Base-by-base conservation (phyloP, 73 alveolate species). In the Durusdinium trenchii region DNA sequence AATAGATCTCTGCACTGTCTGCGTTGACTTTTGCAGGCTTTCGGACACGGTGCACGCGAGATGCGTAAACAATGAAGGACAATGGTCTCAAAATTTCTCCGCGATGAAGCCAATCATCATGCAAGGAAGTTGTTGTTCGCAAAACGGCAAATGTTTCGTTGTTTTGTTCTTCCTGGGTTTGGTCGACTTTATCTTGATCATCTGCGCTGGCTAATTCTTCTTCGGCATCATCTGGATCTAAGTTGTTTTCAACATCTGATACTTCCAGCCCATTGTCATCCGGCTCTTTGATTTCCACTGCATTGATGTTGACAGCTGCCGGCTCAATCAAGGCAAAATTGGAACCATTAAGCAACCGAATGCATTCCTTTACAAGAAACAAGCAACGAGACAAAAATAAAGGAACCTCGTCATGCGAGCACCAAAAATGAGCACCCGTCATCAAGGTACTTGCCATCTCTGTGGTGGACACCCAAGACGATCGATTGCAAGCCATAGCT, bases 71-170 rank as follows among this genome's bases (percentile, higher is more conserved):
- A n/a, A 69, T 69, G 50, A 69, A 69, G 82, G 82, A 69, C 82
- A 69, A 4, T 4, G 82, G 50, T 20, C 6, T 46, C 50, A 69
- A 69, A 9, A 69, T 6, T n/a, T 69, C 82, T 23, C 82, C 82
- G 20, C 82, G 82, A n/a, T 69, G 82, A n/a, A 69, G 82, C 82
- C 82, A 69, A 30, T 69, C 82, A 30, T 69, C 82, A 30, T 69
- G 82, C 50, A 69, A 69, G 50, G 82, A 69, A 69, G 82, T 69
- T 69, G 82, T 69, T 69, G 82, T 69, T 69, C 82, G 9, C 82
- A 69, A 69, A 69, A 69, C 82, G 6, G 82, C 50, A 69, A 35
- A 35, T 69, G 47, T n/a, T 69, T 69, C 51, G 50, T n/a, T n/a
- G 47, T 69, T 28, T 4, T 69, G 38, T 26, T 69, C 30, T 6